phyloP scores from a whole-genome alignment of 2,329 filamentous ascomycete species.

The Cordyceps tenuipes region DNA sequence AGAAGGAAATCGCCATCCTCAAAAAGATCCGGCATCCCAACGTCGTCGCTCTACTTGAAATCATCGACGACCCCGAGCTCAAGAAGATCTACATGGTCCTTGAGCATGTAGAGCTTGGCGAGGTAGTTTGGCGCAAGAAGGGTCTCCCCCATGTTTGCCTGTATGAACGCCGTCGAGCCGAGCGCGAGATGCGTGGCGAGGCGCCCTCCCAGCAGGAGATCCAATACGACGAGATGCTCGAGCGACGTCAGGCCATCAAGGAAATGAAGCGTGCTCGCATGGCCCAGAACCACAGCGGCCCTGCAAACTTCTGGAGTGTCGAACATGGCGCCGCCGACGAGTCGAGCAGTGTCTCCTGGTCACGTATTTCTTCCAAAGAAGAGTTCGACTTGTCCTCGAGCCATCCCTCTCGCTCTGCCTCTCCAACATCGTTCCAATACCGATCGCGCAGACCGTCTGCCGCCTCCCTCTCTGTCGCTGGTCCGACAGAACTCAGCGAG shows the following conservation, averaged over 20 bases:
- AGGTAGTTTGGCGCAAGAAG: slow-evolving; percentile 89
- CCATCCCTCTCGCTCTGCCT: slow-evolving; percentile 30
- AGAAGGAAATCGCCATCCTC: slow-evolving; percentile 92
- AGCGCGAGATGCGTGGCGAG: slow-evolving; percentile 59
- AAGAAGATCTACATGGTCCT: slow-evolving; percentile 98
- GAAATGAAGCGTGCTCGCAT: slow-evolving; percentile 49
- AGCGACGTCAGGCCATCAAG: slow-evolving; percentile 50
- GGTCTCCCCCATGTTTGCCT: slow-evolving; percentile 74
- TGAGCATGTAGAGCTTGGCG: slow-evolving; percentile 88
- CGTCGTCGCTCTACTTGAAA: slow-evolving; percentile 87
- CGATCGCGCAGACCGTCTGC: slow-evolving; percentile 41
- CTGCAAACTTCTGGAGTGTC: slow-evolving; percentile 70
- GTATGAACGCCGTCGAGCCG: slow-evolving; percentile 73
- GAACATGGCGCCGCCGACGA: slow-evolving; percentile 63
- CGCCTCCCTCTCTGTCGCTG: slow-evolving; percentile 21
- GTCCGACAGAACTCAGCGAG: slow-evolving; percentile 28
- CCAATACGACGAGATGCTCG: slow-evolving; percentile 49
- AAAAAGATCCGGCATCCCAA: slow-evolving; percentile 99
- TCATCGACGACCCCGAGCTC: slow-evolving; percentile 91
- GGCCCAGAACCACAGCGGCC: slow-evolving; percentile 36
- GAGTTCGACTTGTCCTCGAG: slow-evolving; percentile 30
- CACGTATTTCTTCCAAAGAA: slow-evolving; percentile 34
- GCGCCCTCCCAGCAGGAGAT: slow-evolving; percentile 52
- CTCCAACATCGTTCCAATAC: slow-evolving; percentile 35
- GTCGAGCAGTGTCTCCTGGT: slow-evolving; percentile 32